Percentiles rank a stretch among this genome's conserved stretches.
Conservation (phyloP, 129 eudicot species). For the Pulicaria dysenterica region DNA sequence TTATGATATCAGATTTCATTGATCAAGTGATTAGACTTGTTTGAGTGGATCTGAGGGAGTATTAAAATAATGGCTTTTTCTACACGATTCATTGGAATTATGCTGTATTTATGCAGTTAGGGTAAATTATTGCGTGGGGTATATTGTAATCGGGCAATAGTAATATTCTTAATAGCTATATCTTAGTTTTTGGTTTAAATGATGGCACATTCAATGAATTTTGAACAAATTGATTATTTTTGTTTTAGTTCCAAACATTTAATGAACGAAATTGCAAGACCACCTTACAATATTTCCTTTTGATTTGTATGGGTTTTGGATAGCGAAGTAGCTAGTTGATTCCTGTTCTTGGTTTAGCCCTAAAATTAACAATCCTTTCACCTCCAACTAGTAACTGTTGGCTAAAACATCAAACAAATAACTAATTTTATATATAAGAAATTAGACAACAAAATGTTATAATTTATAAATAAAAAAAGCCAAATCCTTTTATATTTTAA, state of each 20-base stretch:
- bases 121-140: background rate
- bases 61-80: background rate
- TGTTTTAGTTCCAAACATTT: background rate
- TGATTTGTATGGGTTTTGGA: background rate
- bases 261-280: background rate
- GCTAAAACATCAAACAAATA: background rate
- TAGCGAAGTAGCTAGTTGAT: background rate
- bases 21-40: background rate
- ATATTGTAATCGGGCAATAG: background rate
- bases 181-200: background rate
- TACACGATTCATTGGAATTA: background rate
- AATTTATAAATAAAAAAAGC: background rate
- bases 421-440: background rate
- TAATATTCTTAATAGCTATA: background rate
- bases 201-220: background rate
- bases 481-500: too few relatives aligned
- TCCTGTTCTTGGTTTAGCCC: background rate
- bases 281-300: background rate
- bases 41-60: slow-evolving; percentile 24
- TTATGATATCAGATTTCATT: slow-evolving; percentile 1
- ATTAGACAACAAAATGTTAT: background rate
- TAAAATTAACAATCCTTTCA: slow-evolving; percentile 12
- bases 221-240: background rate
- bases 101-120: background rate
- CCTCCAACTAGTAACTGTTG: slow-evolving; percentile 9